Evolutionary conservation across 2,329 filamentous ascomycete species (phyloP).

Genomic region (Phialocephala subalpina): DNA sequence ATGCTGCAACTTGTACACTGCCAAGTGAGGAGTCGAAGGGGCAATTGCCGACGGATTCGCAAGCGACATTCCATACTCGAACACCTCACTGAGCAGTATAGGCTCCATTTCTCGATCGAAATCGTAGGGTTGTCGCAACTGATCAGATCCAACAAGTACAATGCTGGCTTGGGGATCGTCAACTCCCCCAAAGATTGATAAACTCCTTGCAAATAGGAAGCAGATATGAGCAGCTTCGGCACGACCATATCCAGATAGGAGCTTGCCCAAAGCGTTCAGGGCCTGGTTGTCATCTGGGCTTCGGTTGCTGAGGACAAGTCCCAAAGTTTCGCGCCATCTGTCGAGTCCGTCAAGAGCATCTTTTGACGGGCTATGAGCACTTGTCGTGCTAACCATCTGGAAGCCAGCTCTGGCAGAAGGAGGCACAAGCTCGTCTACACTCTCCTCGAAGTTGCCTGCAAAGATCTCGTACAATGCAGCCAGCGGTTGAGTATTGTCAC

Average conservation of each 20-base stretch:
- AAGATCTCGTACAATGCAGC: constrained; percentile 94
- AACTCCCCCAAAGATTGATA: constrained; percentile 78
- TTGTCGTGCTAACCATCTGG: constrained; percentile 84
- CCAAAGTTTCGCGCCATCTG: constrained; percentile 91
- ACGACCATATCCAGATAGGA: constrained; percentile 86
- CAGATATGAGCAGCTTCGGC: constrained; percentile 94
- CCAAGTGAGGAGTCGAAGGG: constrained; percentile 78
- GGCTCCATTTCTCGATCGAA: constrained; percentile 84
- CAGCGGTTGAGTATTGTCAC: constrained; percentile 84
- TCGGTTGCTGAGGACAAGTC: constrained; percentile 87
- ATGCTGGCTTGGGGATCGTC: constrained; percentile 84
- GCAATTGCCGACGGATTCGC: constrained; percentile 62
- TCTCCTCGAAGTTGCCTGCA: constrained; percentile 92
- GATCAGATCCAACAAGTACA: constrained; percentile 86
- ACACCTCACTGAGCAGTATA: constrained; percentile 94
- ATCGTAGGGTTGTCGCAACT: constrained; percentile 73
- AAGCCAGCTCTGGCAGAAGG: constrained; percentile 91
- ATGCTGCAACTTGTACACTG: constrained; percentile 91
- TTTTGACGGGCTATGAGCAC: constrained; percentile 65
- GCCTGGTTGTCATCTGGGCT: constrained; percentile 81
- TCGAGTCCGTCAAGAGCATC: constrained; percentile 87
- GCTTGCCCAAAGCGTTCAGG: constrained; percentile 79
- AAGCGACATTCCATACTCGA: constrained; percentile 87
- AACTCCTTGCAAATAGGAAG: constrained; percentile 82
- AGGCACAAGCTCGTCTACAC: constrained; percentile 93